Base-by-base conservation (phyloP, 768 basidiomycete species). In the Termitomyces sp. region DNA sequence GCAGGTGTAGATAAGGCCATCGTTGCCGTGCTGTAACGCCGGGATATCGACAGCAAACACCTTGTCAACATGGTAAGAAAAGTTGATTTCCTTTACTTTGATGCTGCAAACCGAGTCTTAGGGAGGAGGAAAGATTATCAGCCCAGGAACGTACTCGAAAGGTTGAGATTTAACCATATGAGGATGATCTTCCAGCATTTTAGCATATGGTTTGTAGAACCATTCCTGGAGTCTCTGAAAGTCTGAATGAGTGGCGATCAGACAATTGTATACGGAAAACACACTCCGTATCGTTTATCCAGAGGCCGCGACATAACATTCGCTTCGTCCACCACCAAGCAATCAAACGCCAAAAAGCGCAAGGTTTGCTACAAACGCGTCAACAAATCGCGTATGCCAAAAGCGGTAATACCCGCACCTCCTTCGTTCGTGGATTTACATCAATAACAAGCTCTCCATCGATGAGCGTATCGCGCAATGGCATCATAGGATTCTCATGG, bases 391-490 rank as follows among this genome's bases (percentile, higher is more conserved):
- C 37, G 42, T 32, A 36, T 9, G 45, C 20, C 45, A 56, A 47
- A 56, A 46, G 42, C 31, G 20, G 50, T 46, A 57, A 57, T 43
- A n/a, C 25, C 55, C 31, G n/a, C 37, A 92, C 95, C 70, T 79
- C 76, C 49, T 84, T 85, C 38, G 88, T 94, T 42, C 72, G 74
- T 9, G 89, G 90, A 70, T 98, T 93, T 31, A 89, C 82, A 69
- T 99, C 97, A 56, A 93, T 79, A 5, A 99, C 94, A 47, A 98
- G 85, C 71, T 99, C 97, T 42, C 93, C 97, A 69, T 99, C 97
- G 20, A 98, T 74, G 10, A 99, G 77, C 0, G 92, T 92, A 69
- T 91, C 88, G 65, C 83, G 80, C 45, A 97, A 80, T 3, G 90
- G 88, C 20, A 76, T 79, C 63, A 76, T 76, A 2, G 84, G 86